phyloP scores from a whole-genome alignment of 2,329 filamentous ascomycete species.

The Colletotrichum graminicola region DNA sequence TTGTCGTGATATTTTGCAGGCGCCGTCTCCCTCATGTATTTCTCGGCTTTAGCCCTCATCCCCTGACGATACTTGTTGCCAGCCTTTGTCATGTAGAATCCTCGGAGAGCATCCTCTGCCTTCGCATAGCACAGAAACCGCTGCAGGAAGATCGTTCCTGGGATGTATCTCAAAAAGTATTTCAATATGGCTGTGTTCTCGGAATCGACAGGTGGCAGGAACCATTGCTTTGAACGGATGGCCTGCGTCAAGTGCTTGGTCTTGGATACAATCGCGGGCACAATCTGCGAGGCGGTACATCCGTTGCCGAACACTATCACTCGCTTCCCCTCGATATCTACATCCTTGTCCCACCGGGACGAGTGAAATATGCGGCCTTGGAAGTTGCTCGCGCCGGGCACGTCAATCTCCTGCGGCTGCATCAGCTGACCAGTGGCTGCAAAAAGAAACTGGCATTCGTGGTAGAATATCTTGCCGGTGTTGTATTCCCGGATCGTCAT shows the following conservation, averaged over 20 bases:
- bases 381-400: conserved; percentile 65
- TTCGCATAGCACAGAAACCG: conserved; percentile 57
- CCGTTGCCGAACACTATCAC: conserved; percentile 69
- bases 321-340: conserved; percentile 60
- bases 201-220: conserved; percentile 51
- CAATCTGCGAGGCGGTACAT: conserved; percentile 66
- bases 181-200: conserved; percentile 41
- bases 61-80: conserved; percentile 49
- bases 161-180: conserved; percentile 60
- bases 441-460: conserved; percentile 58
- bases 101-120: conserved; percentile 54
- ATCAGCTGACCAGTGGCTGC: conserved; percentile 52
- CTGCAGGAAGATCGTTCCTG: conserved; percentile 57
- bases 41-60: conserved; percentile 54
- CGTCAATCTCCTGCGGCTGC: conserved; percentile 52
- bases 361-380: conserved; percentile 66
- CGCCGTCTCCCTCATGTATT: conserved; percentile 57
- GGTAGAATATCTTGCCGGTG: conserved; percentile 45
- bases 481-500: conserved; percentile 47
- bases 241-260: conserved; percentile 53
- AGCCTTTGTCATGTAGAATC: conserved; percentile 51
- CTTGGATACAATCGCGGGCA: conserved; percentile 57
- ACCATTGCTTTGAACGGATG: conserved; percentile 59
- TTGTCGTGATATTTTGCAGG: conserved; percentile 72
- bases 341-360: conserved; percentile 65